Base-by-base conservation (phyloP, 371 early-diverging fungal species). In the Rhizopus sp. region DNA sequence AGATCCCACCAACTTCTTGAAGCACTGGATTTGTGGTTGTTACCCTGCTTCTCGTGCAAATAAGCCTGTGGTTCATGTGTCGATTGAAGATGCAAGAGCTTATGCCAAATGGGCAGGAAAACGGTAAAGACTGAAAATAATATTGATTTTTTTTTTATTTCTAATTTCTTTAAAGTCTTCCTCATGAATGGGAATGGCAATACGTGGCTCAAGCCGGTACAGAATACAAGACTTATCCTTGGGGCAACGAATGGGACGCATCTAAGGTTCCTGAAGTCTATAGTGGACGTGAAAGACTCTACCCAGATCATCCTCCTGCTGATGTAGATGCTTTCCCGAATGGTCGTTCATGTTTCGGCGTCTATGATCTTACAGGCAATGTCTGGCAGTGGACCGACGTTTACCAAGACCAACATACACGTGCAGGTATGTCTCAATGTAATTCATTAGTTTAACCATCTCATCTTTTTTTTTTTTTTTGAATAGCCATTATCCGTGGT, bases 111-210 rank as follows among this genome's bases (percentile, higher is more conserved):
- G 68, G 68, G 68, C 68, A 17, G 68, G 68, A 33, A 68, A 68
- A 55, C 60, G 68, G 66, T 66, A 61, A 58, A 53, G n/a, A 23
- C 32, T 35, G 29, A 23, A 44, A 52, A 42, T 5, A 30, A 17
- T 33, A 31, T 33, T 4, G n/a, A 23, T 37, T 17, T 29, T 34
- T 17, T 52, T 55, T 34, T 44, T 46, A 16, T 32, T 17, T 15
- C 35, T 38, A 15, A 12, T 37, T 33, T 12, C 9, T 17, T 38
- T 34, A 16, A 61, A 66, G 66, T 54, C 60, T 68, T 54, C 68
- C 68, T 39, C 68, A 68, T 48, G 68, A 68, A 63, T 68, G 68
- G 68, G 68, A 68, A 57, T 68, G 68, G 68, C 68, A 68, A 54
- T 68, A 55, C 17, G 68, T 68, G 5, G 68, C 68, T 46, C 68